These are phyloP conservation scores for Trichoderma orchidacearum DNA, from an alignment of 495 filamentous ascomycete species.

Conservation along the genomic window DNA sequence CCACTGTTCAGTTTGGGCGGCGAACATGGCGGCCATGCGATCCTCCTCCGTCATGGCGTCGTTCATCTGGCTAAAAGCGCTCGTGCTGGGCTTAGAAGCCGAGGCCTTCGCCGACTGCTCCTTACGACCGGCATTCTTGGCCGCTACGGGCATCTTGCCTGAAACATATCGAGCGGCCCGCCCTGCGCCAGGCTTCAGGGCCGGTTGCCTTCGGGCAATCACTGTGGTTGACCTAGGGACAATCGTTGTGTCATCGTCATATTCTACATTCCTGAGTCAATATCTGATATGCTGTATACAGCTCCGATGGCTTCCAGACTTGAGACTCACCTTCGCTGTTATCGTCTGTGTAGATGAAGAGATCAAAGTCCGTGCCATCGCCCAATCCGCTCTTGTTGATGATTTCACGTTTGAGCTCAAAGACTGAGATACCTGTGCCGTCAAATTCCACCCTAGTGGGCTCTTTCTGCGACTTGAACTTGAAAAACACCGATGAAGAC, in stretches of 20 bases:
- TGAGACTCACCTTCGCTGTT: slow-evolving; percentile 67
- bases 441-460: slow-evolving; percentile 90
- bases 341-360: slow-evolving; percentile 85
- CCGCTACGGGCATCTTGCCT: slow-evolving; percentile 87
- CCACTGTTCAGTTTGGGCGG: slow-evolving; percentile 75
- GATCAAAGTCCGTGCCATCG: slow-evolving; percentile 93
- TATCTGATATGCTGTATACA: background rate
- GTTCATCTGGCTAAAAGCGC: slow-evolving; percentile 45
- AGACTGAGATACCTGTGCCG: slow-evolving; percentile 95
- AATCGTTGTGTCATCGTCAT: slow-evolving; percentile 91
- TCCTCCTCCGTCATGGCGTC: slow-evolving; percentile 79
- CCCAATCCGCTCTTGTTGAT: slow-evolving; percentile 85
- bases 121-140: slow-evolving; percentile 64
- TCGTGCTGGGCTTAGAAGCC: slow-evolving; percentile 37
- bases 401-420: slow-evolving; percentile 96
- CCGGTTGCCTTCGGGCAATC: slow-evolving; percentile 77
- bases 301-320: background rate
- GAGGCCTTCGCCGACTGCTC: slow-evolving; percentile 42
- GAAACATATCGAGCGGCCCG: slow-evolving; percentile 91
- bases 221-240: slow-evolving; percentile 90
- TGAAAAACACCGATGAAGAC: slow-evolving; percentile 98
- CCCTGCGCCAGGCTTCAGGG: slow-evolving; percentile 65
- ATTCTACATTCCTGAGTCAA: slow-evolving; percentile 45
- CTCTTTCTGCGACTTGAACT: slow-evolving; percentile 98
- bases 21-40: slow-evolving; percentile 78